Conservation (phyloP, 1,284 basidiomycete genomes). For the Ceratorhiza oryzae-sativae region DNA sequence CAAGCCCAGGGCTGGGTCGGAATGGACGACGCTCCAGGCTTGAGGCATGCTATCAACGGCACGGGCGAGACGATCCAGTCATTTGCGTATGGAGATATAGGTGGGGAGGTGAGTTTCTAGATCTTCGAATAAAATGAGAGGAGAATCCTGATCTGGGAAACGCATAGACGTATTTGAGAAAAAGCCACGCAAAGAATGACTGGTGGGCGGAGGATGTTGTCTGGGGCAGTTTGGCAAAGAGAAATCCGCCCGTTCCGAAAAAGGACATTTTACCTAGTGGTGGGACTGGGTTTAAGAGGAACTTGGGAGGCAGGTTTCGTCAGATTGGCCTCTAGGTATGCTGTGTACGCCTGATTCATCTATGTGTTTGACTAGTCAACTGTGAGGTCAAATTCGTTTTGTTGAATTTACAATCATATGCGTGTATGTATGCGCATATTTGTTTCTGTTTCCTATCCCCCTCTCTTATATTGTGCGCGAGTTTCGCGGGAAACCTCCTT, state of each 20-base stretch:
- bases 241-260: constrained; percentile 47
- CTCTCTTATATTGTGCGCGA: too few relatives aligned
- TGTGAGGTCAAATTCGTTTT: too few relatives aligned
- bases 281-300: constrained; percentile 22
- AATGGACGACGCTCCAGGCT: constrained; percentile 53
- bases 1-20: constrained; percentile 51
- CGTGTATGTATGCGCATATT: too few relatives aligned
- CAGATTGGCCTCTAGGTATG: too few relatives aligned
- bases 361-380: too few relatives aligned
- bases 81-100: constrained; percentile 48
- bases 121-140: background rate
- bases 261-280: constrained; percentile 24
- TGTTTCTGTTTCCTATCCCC: too few relatives aligned
- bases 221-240: constrained; percentile 51
- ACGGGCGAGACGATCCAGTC: constrained; percentile 52
- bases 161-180: constrained; percentile 52
- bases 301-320: background rate
- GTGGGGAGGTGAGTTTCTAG: constrained; percentile 11
- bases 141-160: constrained; percentile 46
- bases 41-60: constrained; percentile 54
- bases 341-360: too few relatives aligned
- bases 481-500: too few relatives aligned
- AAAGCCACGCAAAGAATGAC: constrained; percentile 53
- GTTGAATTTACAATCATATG: too few relatives aligned
- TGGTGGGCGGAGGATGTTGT: constrained; percentile 52